Evolutionary conservation across 306 rosid species (phyloP), one percentile per base, ranked within the genome.

Genomic region (Cucurbita argyrosperma): DNA sequence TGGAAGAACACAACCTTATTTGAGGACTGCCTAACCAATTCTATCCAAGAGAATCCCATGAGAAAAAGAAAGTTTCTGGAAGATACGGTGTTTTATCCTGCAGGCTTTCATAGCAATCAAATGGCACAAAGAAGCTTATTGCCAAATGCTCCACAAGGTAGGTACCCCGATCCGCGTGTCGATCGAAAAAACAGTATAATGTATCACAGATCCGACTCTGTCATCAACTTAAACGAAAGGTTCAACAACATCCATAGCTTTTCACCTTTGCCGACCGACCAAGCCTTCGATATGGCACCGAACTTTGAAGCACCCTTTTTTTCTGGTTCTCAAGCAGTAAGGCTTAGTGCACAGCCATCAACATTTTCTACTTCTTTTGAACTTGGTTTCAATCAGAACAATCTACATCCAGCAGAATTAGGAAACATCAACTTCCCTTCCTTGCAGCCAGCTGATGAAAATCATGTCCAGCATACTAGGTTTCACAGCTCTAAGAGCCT

Each of bases 1-100:
- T 88, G 92, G 99, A 81, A 82, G 43, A 88, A 82, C 71, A 83
- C 85, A 79, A 81, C 83, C 61, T 82, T 83, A 74, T 75, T 83
- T 47, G 83, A 83, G 75, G 74, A 79, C 74, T 75, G 76, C 81
- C 80, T 81, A 70, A 76, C 84, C 16, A 78, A 80, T 64, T 46
- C 82, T 62, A 74, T 82, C 55, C 69, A 74, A 56, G 87, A 82
- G 42, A 79, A 42, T 75, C 74, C 86, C 54, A 54, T 77, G 1
- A 38, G 68, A 70, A 84, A 81, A 68, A 84, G 76, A 80, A 81
- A 75, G 81, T 82, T 87, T 80, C 82, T 77, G 81, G 85, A 78
- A 80, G 84, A 84, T 68, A 74, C 79, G 82, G 57, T 59, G 78
- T 51, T 77, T 10, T 84, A 77, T 54, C 79, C 84, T 5, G 79